Evolutionary conservation across 805 yeast genomes (phyloP), one percentile per base, ranked within the genome.

Genomic region (Suhomyces kilbournensis): DNA sequence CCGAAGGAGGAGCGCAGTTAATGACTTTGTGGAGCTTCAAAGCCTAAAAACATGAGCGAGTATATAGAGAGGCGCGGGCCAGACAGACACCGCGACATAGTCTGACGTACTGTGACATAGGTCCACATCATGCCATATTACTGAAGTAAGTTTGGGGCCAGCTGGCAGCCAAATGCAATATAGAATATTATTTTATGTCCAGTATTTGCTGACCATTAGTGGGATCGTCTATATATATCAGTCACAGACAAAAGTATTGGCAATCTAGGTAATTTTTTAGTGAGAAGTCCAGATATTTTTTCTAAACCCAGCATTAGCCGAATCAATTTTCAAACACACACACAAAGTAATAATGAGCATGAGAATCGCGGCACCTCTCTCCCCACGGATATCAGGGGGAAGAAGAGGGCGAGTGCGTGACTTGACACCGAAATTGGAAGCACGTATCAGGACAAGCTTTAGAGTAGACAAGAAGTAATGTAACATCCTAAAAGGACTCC

Each of bases 301-400:
- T 38, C 42, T 19, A 8, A 38, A 6, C 45, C 15, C 22, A 22
- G 45, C 22, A n/a, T 42, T 42, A 42, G 45, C 45, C 45, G 45
- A 42, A 42, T 42, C 42, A 42, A 7, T 42, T 22, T 42, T 42
- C 45, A 42, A 42, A 42, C 45, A 42, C 45, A 22, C 45, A 42
- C 45, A 42, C 45, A 42, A 42, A 42, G 22, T 23, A 38, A 23
- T 19, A 38, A 38, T 38, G 35, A 38, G 42, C 42, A 38, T 38
- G 42, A 19, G 42, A 38, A 38, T 38, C 42, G 42, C 19, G 42
- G 42, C 42, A 38, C 42, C 42, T 38, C 42, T 38, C 42, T 38
- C 42, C 42, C 22, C 23, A 38, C 42, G 20, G 22, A 38, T 38
- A 38, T 38, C 12, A 38, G 42, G 42, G 42, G 23, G 25, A 4